Base-by-base conservation (phyloP, 1,284 basidiomycete genomes). In the Meripilus lineatus region DNA sequence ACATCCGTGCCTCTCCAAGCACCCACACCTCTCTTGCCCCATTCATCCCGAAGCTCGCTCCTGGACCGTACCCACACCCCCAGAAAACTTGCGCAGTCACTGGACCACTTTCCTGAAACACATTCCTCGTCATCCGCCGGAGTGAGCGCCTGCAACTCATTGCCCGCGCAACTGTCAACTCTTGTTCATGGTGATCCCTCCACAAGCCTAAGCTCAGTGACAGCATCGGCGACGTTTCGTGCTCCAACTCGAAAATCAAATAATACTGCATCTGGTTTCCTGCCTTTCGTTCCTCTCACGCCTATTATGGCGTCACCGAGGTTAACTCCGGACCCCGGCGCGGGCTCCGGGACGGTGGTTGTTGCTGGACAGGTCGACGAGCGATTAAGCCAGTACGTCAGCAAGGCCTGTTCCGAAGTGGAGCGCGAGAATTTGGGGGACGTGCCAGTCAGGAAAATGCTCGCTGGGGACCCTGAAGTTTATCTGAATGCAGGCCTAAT, bases 241-340 rank as follows among this genome's bases (percentile, higher is more conserved):
- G 26, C 30, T 40, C 37, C 51, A 30, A 42, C 46, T 40, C 46
- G 42, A 38, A 33, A 40, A 34, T 38, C 43, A 11, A 39, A 25
- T 32, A 40, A 51, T n/a, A 38, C 47, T 38, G 41, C 54, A 24
- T 21, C 51, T 26, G 35, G 25, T 10, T 42, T 43, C n/a, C 52
- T 49, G 32, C 64, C 66, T 32, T 78, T 79, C 55, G 57, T 71
- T 18, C 75, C 77, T 34, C 66, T 80, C 42, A 72, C 78, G 18
- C 70, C 77, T 39, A 81, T 80, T 50, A 66, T 69, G 45, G 76
- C 77, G 26, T 81, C 79, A 3, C 79, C 79, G n/a, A 56, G 74
- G 42, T 69, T 69, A 56, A 75, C 77, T 3, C 75, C 77, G 14
- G 68, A 56, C 14, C 32, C 56, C 49, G 49, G 52, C 47, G 40